Percentiles rank a stretch among this genome's conserved stretches.
Evolutionary conservation across 371 early-diverging fungal species (phyloP).

Genomic region (Parasitella parasitica): DNA sequence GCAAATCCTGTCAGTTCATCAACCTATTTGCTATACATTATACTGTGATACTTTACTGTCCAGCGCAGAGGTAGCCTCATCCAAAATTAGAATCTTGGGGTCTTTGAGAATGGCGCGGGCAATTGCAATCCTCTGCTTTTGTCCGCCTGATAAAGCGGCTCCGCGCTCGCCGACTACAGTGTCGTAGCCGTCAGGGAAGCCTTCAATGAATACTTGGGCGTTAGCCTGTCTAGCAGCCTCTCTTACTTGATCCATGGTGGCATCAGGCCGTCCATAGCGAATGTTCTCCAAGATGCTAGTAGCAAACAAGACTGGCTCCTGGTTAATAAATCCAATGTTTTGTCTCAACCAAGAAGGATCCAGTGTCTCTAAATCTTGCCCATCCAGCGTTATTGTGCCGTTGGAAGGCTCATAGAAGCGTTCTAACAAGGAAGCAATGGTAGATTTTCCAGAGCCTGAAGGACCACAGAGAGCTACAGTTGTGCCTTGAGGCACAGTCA

Average conservation of each 20-base stretch:
- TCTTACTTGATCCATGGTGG: constrained; percentile 58
- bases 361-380: constrained; percentile 45
- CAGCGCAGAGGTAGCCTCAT: constrained; percentile 64
- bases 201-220: constrained; percentile 65
- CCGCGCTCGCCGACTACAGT: constrained; percentile 62
- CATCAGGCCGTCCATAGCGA: constrained; percentile 56
- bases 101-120: constrained; percentile 72
- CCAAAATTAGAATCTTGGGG: constrained; percentile 45
- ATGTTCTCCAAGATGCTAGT: constrained; percentile 78
- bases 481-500: constrained; percentile 63
- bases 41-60: constrained; percentile 38
- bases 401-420: constrained; percentile 65
- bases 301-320: constrained; percentile 77
- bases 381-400: constrained; percentile 64
- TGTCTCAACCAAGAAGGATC: constrained; percentile 61
- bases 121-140: constrained; percentile 81
- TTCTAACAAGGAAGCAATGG: constrained; percentile 65
- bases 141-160: constrained; percentile 83
- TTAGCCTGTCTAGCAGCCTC: constrained; percentile 73
- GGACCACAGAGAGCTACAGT: constrained; percentile 69
- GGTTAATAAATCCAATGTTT: constrained; percentile 73
- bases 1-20: too few relatives aligned
- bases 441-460: constrained; percentile 71
- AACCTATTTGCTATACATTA: too few relatives aligned
- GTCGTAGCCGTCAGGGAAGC: constrained; percentile 70